Evolutionary conservation across 2,329 filamentous ascomycete genomes (phyloP).

Genomic region (Penicillium occitanis): DNA sequence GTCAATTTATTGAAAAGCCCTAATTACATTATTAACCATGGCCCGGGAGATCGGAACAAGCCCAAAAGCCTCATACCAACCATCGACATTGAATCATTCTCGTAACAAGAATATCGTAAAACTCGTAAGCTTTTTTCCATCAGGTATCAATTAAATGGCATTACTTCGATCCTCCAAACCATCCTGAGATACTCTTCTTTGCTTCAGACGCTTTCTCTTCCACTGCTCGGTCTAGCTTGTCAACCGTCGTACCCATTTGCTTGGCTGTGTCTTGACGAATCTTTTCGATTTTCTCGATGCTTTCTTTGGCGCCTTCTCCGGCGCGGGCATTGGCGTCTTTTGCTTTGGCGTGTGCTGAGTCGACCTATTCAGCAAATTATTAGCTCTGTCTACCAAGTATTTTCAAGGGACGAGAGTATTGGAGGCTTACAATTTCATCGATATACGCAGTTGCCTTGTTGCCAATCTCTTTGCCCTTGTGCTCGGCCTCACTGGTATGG

Average conservation of each 20-base stretch:
- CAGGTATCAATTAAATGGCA: conserved; percentile 1
- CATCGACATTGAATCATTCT: not conserved
- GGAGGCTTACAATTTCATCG: conserved; percentile 60
- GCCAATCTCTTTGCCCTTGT: conserved; percentile 58
- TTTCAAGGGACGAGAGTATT: not conserved
- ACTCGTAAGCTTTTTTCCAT: not conserved
- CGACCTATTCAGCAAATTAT: conserved; percentile 26
- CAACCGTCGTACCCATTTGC: conserved; percentile 57
- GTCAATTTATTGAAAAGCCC: not conserved
- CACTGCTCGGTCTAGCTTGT: conserved; percentile 79
- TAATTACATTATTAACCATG: not conserved
- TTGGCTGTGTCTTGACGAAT: conserved; percentile 63
- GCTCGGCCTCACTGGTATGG: conserved; percentile 58
- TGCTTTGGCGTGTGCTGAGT: conserved; percentile 62
- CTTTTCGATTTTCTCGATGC: conserved; percentile 57
- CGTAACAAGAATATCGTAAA: not conserved
- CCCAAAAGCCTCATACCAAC: not conserved
- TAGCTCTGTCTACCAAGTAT: not conserved
- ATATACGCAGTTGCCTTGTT: conserved; percentile 64
- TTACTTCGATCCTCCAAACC: conserved; percentile 63
- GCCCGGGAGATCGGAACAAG: not conserved
- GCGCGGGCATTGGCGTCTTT: conserved; percentile 56
- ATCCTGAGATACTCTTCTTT: conserved; percentile 78
- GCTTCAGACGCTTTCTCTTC: conserved; percentile 76
- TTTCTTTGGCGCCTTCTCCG: conserved; percentile 61